phyloP scores from a whole-genome alignment of 257 asterid genomes.

The Gardenia jasminoides region DNA sequence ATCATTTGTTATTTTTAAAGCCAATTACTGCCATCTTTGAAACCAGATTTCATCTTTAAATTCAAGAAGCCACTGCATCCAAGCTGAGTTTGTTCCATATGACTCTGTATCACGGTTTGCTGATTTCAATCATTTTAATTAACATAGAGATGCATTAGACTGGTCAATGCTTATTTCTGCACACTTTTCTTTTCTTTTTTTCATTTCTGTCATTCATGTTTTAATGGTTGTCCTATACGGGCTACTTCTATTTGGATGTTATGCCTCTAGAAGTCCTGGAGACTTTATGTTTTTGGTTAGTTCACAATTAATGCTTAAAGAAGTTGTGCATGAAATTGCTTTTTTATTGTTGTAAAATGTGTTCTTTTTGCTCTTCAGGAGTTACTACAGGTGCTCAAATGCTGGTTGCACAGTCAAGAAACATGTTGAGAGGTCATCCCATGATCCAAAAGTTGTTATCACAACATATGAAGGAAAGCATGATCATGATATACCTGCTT shows the following conservation, averaged over 20 bases:
- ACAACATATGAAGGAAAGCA: slow-evolving; percentile 88
- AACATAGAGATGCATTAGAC: background rate
- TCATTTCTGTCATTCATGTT: background rate
- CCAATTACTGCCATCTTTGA: background rate
- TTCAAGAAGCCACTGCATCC: background rate
- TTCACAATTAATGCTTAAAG: background rate
- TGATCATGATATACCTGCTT: slow-evolving; percentile 56
- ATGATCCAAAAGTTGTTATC: slow-evolving; percentile 63
- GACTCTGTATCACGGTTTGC: background rate
- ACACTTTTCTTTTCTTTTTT: background rate
- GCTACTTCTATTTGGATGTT: background rate
- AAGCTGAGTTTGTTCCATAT: background rate
- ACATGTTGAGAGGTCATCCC: slow-evolving; percentile 90
- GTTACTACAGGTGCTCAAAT: slow-evolving; percentile 86
- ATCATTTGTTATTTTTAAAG: too few species aligned
- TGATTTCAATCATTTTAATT: too few species aligned
- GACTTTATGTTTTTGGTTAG: background rate
- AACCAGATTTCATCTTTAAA: background rate
- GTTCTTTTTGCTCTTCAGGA: slow-evolving; percentile 43
- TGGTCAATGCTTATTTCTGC: background rate
- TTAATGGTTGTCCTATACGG: background rate
- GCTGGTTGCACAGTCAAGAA: slow-evolving; percentile 85
- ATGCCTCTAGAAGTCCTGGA: background rate
- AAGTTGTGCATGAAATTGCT: background rate
- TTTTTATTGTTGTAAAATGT: background rate